Base-by-base conservation (phyloP, 2,329 filamentous ascomycete species). In the Cladosporium cucumerinum region DNA sequence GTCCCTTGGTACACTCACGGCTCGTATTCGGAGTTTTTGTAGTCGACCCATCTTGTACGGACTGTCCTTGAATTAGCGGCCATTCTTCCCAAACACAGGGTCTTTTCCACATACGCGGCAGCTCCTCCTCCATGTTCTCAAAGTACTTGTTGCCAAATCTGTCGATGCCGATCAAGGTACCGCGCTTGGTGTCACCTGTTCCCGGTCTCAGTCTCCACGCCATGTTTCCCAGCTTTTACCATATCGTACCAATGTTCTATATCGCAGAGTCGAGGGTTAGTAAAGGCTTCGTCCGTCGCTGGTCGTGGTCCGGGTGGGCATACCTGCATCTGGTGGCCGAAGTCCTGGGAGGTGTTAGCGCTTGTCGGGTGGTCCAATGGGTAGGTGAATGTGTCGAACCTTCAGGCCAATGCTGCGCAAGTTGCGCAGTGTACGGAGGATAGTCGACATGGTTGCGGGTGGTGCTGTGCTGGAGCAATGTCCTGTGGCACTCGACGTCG, bases 111-210 rank as follows among this genome's bases (percentile, higher is more conserved):
- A 77, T 84, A 96, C 92, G 84, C 65, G 95, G 95, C 66, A 99
- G 85, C 80, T 99, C 95, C 77, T 98, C 93, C 67, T 83, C 81
- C 75, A 87, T 80, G 84, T 99, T 97, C 85, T 99, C 95, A 78
- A 87, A 99, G 85, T 86, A 99, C 83, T 97, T 98, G 87, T 99
- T 99, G 79, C 95, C 96, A 77, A 89, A 96, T 79, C 88, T 87
- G 83, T 99, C 95, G 75, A 82, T 86, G 73, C 89, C 95, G 70
- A 99, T 87, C 71, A 96, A 84, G 51, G 86, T 88, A 75, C 95
- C 96, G 76, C 90, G 88, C 84, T 99, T 99, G 80, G 95, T 99
- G 82, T 99, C 95, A 83, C 94, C 93, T 95, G 77, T 69, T 66
- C 32, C 48, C 52, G 34, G n/a, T 57, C 70, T 81, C 69, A 79